Conservation (phyloP, 2,329 filamentous ascomycete species). For the Bipolaris bicolor region DNA sequence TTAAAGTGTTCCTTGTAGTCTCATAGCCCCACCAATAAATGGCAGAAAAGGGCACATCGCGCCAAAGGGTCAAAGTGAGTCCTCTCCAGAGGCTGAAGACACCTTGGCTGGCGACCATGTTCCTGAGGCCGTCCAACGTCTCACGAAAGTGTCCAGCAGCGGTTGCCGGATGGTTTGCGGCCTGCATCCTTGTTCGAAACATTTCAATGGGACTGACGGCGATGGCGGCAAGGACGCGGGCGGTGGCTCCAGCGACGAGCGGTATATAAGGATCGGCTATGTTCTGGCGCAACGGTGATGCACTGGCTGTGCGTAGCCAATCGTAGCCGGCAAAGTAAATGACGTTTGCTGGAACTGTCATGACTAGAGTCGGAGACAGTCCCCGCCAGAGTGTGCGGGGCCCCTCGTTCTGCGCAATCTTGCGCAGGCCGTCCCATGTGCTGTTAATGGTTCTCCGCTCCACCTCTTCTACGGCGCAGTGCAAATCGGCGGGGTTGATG, state of each 20-base stretch:
- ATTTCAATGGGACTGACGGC: constrained; percentile 92
- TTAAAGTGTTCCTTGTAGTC: constrained; percentile 73
- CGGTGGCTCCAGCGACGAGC: constrained; percentile 77
- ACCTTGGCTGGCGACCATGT: constrained; percentile 79
- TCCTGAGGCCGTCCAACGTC: constrained; percentile 75
- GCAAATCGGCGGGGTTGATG: constrained; percentile 52
- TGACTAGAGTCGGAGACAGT: constrained; percentile 88
- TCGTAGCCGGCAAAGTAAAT: constrained; percentile 99
- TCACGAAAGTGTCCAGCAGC: constrained; percentile 74
- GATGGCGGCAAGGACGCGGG: constrained; percentile 79
- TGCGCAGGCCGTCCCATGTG: constrained; percentile 87
- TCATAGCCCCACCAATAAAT: constrained; percentile 99
- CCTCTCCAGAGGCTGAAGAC: constrained; percentile 89
- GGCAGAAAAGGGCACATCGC: constrained; percentile 95
- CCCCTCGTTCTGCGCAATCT: constrained; percentile 95
- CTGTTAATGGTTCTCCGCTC: constrained; percentile 85
- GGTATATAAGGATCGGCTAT: constrained; percentile 72
- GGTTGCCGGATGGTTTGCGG: constrained; percentile 58
- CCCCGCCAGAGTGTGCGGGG: constrained; percentile 87
- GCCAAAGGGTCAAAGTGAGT: constrained; percentile 88
- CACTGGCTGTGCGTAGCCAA: constrained; percentile 77
- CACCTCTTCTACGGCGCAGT: constrained; percentile 87
- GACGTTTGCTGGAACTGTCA: constrained; percentile 94
- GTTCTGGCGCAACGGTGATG: constrained; percentile 70
- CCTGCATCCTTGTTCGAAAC: constrained; percentile 90